Percentiles rank a stretch among this genome's conserved stretches.
Evolutionary conservation across 805 yeast species (phyloP).

Genomic region (Cyberlindnera samutprakarnensis): DNA sequence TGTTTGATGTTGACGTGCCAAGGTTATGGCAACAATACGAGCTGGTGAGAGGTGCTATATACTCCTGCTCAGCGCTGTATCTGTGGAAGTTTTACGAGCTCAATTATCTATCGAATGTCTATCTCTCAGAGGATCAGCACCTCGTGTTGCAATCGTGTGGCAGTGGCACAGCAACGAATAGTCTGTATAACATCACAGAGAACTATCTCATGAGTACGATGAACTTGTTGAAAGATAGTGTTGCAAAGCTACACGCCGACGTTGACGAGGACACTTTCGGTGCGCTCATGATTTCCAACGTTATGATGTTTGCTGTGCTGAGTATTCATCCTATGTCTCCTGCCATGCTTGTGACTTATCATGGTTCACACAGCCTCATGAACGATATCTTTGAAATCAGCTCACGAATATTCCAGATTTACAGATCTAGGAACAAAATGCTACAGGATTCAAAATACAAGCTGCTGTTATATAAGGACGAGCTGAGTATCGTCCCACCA

Average conservation of each 20-base stretch:
- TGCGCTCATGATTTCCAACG: conserved; percentile 11
- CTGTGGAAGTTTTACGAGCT: conserved; percentile 15
- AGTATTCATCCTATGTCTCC: conserved; percentile 17
- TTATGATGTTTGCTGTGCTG: conserved; percentile 14
- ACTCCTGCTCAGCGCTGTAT: conserved; percentile 15
- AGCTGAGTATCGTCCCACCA: conserved; percentile 6
- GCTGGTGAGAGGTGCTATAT: conserved; percentile 12
- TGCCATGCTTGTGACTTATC: conserved; percentile 5
- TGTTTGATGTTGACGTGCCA: conserved; percentile 16
- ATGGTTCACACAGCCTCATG: conserved; percentile 7
- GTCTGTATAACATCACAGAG: conserved; percentile 11
- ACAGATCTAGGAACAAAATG: conserved; percentile 2
- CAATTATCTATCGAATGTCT: conserved; percentile 9
- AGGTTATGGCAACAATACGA: conserved; percentile 12
- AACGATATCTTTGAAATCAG: conserved; percentile 14
- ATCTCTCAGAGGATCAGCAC: conserved; percentile 10
- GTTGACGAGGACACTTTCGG: conserved; percentile 7
- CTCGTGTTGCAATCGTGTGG: conserved; percentile 6
- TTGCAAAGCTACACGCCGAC: neutral
- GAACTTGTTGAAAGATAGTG: conserved; percentile 2
- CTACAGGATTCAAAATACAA: conserved; percentile 10
- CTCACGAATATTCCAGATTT: conserved; percentile 5
- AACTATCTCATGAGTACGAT: conserved; percentile 11
- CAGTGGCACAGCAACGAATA: conserved; percentile 4
- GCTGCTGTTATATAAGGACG: conserved; percentile 9